Conservation (phyloP, 768 basidiomycete species). For the Pulveroboletus sp. region DNA sequence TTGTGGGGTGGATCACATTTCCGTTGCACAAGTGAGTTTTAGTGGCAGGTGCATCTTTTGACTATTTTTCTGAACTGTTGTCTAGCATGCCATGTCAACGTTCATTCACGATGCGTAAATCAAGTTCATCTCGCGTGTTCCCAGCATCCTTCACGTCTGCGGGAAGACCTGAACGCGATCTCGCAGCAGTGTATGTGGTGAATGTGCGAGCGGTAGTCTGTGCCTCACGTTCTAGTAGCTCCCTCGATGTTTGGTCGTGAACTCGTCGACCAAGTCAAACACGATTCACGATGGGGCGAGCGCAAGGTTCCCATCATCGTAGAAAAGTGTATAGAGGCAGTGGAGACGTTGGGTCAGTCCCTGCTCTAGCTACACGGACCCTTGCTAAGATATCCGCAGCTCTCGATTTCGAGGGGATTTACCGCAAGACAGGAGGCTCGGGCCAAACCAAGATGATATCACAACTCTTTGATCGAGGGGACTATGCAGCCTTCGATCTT, state of each 20-base stretch:
- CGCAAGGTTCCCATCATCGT: conserved; percentile 82
- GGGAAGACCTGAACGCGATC: conserved; percentile 30
- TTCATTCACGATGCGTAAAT: conserved; percentile 82
- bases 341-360: conserved; percentile 74
- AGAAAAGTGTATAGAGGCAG: conserved; percentile 93
- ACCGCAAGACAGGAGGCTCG: conserved; percentile 94
- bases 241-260: conserved; percentile 94
- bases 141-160: conserved; percentile 38
- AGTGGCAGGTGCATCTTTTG: background rate
- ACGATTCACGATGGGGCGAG: conserved; percentile 56
- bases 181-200: conserved; percentile 14
- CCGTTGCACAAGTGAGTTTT: conserved; percentile 76
- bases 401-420: conserved; percentile 95
- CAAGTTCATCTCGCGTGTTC: conserved; percentile 65
- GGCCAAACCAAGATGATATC: conserved; percentile 91
- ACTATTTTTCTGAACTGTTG: conserved; percentile 1
- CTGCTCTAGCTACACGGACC: background rate
- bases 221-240: conserved; percentile 37
- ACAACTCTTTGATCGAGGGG: conserved; percentile 89
- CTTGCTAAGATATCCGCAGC: conserved; percentile 40
- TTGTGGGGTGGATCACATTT: conserved; percentile 98
- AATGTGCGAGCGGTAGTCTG: conserved; percentile 10
- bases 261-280: conserved; percentile 75
- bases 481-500: conserved; percentile 86
- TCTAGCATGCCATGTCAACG: conserved; percentile 76